phyloP scores from a whole-genome alignment of 148 eudicot species.

The Camellia lanceoleosa region DNA sequence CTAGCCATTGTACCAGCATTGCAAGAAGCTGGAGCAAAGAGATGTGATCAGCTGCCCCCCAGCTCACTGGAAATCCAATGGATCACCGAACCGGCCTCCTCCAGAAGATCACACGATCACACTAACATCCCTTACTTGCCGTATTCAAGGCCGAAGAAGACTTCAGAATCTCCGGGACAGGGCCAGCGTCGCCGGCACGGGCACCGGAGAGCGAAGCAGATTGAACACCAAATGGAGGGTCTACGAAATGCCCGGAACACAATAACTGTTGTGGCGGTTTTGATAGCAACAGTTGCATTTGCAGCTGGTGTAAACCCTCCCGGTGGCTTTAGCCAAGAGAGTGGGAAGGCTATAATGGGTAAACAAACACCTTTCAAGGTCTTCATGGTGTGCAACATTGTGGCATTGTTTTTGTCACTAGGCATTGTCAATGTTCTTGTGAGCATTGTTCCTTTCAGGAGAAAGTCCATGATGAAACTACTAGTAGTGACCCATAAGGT shows the following conservation, averaged over 20 bases:
- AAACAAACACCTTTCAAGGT: conserved; percentile 18
- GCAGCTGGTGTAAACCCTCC: conserved; percentile 37
- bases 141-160: background rate
- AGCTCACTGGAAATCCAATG: conserved; percentile 17
- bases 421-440: conserved; percentile 27
- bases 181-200: background rate
- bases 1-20: conserved; percentile 22
- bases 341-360: conserved; percentile 27
- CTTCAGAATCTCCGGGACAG: background rate
- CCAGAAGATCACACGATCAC: background rate
- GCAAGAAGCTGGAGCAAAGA: conserved; percentile 23
- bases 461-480: conserved; percentile 21
- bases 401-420: conserved; percentile 29
- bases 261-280: conserved; percentile 29
- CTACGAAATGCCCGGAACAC: conserved; percentile 30
- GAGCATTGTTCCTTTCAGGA: conserved; percentile 23
- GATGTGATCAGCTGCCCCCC: conserved; percentile 24
- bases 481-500: conserved; percentile 17
- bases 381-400: conserved; percentile 29
- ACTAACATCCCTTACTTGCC: background rate
- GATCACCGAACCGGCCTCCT: background rate
- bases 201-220: conserved; percentile 14
- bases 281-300: conserved; percentile 34
- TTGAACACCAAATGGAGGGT: conserved; percentile 27
- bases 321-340: conserved; percentile 29